Conservation (phyloP, 2,329 filamentous ascomycete species). For the Calonectria multiphialidica region DNA sequence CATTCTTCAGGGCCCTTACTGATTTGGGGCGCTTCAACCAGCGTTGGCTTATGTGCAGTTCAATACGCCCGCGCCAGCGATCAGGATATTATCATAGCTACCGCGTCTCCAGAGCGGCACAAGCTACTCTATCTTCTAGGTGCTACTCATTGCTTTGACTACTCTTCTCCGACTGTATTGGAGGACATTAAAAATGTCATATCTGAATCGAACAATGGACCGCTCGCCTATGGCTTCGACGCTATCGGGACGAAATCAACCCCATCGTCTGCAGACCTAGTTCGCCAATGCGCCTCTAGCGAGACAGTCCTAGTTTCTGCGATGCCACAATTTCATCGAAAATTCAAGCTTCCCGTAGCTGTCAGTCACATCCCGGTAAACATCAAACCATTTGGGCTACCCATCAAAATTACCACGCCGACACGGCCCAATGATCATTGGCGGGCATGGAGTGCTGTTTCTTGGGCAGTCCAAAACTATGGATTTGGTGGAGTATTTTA, state of each 20-base stretch:
- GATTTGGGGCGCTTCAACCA: constrained; percentile 10
- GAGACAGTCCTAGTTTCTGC: background rate
- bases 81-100: background rate
- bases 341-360: constrained; percentile 5
- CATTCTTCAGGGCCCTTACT: background rate
- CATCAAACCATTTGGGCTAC: background rate
- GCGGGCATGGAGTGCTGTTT: constrained; percentile 6
- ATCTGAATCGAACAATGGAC: background rate
- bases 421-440: background rate
- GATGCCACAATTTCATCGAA: background rate
- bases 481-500: background rate
- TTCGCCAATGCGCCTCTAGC: background rate
- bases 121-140: background rate
- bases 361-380: background rate
- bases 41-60: background rate
- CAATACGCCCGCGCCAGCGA: constrained; percentile 1
- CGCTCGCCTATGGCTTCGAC: constrained; percentile 1
- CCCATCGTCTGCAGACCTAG: background rate
- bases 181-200: background rate
- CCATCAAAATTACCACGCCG: background rate
- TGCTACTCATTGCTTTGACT: constrained; percentile 7
- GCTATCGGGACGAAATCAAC: background rate
- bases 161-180: background rate
- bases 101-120: background rate
- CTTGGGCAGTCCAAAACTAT: constrained; percentile 7